Evolutionary conservation across 257 asterid species (phyloP).

Genomic region (Capsicum pubescens): DNA sequence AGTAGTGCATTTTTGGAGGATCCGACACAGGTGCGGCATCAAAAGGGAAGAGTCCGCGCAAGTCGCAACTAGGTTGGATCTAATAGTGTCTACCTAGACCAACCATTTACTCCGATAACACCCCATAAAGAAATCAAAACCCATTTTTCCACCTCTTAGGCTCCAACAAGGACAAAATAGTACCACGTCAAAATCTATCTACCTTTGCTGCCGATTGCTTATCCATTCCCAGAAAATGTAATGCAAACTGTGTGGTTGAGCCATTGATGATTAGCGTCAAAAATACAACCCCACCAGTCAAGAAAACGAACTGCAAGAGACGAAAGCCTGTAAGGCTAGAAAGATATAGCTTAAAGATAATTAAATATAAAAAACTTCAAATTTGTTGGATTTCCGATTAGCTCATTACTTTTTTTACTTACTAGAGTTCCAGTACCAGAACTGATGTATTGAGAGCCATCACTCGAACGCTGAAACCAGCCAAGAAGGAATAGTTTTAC

Average conservation of each 20-base stretch:
- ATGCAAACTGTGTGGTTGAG: conserved; percentile 86
- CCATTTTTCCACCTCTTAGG: conserved; percentile 1
- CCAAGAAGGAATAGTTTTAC: conserved; percentile 34
- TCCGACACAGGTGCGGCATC: too few relatives aligned
- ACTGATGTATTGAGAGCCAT: conserved; percentile 58
- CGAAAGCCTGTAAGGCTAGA: background rate
- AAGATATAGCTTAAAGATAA: background rate
- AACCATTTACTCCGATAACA: conserved; percentile 1
- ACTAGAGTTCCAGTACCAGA: conserved; percentile 90
- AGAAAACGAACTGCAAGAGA: conserved; percentile 87
- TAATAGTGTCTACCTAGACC: background rate
- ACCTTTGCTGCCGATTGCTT: conserved; percentile 84
- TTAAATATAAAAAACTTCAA: background rate
- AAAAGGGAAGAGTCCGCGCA: too few relatives aligned
- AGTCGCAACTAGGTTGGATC: background rate
- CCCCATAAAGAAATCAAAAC: conserved; percentile 14
- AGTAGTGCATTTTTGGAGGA: background rate
- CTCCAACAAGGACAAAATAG: conserved; percentile 17
- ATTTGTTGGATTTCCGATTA: background rate
- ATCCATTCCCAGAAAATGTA: conserved; percentile 74
- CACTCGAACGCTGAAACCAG: conserved; percentile 82
- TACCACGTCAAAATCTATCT: conserved; percentile 16
- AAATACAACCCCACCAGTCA: conserved; percentile 96
- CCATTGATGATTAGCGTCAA: conserved; percentile 94
- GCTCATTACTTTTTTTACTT: conserved; percentile 35